phyloP scores from a whole-genome alignment of 768 basidiomycete genomes.

The Agaricus subrufescens region DNA sequence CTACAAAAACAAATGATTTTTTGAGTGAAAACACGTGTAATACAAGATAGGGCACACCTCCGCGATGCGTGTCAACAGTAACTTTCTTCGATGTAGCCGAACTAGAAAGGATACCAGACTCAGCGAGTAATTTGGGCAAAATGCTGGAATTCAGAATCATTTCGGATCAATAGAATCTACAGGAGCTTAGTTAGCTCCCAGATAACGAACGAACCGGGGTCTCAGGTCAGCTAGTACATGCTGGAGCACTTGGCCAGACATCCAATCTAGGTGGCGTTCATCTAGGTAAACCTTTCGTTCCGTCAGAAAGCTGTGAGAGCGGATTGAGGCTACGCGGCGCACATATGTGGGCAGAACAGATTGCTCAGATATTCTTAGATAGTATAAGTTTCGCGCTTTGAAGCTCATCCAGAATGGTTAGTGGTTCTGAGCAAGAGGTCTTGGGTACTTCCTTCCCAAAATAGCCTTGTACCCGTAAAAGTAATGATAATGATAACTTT shows the following conservation, averaged over 20 bases:
- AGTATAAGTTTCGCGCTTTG: slow-evolving; percentile 70
- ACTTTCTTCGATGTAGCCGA: slow-evolving; percentile 53
- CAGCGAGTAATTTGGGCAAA: slow-evolving; percentile 58
- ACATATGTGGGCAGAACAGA: slow-evolving; percentile 79
- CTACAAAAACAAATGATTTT: slow-evolving; percentile 31
- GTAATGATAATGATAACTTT: not conserved
- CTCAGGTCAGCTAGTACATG: slow-evolving; percentile 77
- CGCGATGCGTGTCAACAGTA: slow-evolving; percentile 78
- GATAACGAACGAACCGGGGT: slow-evolving; percentile 44
- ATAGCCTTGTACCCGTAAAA: too few relatives aligned
- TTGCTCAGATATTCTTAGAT: slow-evolving; percentile 73
- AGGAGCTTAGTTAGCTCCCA: not conserved
- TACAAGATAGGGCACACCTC: slow-evolving; percentile 44
- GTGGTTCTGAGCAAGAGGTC: not conserved
- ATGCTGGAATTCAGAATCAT: slow-evolving; percentile 36
- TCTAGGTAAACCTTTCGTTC: slow-evolving; percentile 72
- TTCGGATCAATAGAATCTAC: not conserved
- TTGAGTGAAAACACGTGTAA: not conserved
- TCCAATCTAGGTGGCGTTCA: slow-evolving; percentile 85
- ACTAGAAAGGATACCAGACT: slow-evolving; percentile 42
- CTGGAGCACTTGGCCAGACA: slow-evolving; percentile 79
- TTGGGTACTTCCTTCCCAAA: too few relatives aligned
- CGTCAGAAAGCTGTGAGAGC: slow-evolving; percentile 8
- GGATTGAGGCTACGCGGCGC: slow-evolving; percentile 13
- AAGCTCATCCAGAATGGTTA: slow-evolving; percentile 50